Conservation (phyloP, 2,329 filamentous ascomycete species). For the Xylaria sp. region DNA sequence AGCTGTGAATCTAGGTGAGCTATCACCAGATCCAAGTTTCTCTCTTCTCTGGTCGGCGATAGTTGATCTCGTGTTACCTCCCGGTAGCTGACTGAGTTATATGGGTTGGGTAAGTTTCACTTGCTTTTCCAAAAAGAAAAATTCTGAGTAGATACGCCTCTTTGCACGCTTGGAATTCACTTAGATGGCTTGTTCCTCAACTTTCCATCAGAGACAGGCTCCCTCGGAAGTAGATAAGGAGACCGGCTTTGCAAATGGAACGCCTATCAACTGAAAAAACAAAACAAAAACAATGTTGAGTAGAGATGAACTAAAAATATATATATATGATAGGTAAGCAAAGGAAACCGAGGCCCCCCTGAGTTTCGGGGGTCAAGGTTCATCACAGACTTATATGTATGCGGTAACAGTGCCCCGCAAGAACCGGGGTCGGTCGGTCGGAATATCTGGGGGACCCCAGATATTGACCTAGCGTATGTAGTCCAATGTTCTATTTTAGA, state of each 20-base stretch:
- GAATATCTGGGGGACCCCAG: conserved; percentile 24
- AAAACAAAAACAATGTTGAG: background rate
- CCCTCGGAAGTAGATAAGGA: background rate
- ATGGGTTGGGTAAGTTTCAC: background rate
- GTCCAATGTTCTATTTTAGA: conserved; percentile 9
- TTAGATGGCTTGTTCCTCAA: background rate
- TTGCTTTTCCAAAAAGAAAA: background rate
- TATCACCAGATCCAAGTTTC: conserved; percentile 12
- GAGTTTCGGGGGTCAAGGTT: conserved; percentile 8
- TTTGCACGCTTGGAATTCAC: background rate
- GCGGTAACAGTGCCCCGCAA: conserved; percentile 19
- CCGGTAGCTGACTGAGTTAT: background rate
- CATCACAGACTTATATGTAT: conserved; percentile 9
- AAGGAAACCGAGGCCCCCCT: background rate
- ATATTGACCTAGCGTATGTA: background rate
- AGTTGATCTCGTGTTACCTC: background rate
- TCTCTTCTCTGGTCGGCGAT: background rate
- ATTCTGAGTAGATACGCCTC: background rate
- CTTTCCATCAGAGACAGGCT: background rate
- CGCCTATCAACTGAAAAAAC: background rate
- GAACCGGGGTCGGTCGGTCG: conserved; percentile 6
- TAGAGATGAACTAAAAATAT: background rate
- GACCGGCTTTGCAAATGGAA: background rate
- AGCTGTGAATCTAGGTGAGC: background rate
- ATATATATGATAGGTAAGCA: background rate